phyloP scores from a whole-genome alignment of 179 eudicot genomes.

The Silene noctiflora region DNA sequence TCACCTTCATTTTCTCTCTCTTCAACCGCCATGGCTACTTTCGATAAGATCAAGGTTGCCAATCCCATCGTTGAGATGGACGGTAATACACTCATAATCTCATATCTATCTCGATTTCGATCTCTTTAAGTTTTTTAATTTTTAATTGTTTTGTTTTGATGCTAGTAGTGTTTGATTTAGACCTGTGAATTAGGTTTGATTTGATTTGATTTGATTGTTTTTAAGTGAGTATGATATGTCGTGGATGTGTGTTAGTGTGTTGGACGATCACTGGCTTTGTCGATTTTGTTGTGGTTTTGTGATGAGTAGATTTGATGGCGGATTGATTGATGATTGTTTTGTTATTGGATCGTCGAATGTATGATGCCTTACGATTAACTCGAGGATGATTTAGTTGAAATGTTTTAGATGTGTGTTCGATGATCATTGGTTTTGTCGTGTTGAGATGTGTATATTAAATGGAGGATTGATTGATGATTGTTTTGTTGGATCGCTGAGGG shows the following conservation, averaged over 20 bases:
- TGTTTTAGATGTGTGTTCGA: neutral
- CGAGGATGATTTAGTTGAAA: neutral
- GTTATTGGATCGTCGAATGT: neutral
- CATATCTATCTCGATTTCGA: neutral
- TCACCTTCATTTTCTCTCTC: neutral
- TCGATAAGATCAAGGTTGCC: constrained; percentile 75
- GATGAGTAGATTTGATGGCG: neutral
- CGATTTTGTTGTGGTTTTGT: neutral
- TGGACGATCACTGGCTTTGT: neutral
- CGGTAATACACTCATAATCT: constrained; percentile 34
- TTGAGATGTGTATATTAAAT: neutral
- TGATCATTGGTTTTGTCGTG: neutral
- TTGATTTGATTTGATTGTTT: neutral
- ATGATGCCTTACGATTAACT: too few species aligned
- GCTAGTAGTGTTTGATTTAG: neutral
- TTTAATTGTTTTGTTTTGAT: neutral
- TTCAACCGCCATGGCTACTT: constrained; percentile 42
- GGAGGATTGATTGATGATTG: neutral
- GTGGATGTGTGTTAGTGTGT: neutral
- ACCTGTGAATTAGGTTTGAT: neutral
- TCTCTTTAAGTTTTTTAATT: neutral
- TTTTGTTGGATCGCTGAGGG: neutral
- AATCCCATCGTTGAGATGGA: constrained; percentile 95
- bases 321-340: neutral
- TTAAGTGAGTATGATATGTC: neutral